Evolutionary conservation across 1,139 yeast species (phyloP).

Genomic region (Suhomyces terraborum): DNA sequence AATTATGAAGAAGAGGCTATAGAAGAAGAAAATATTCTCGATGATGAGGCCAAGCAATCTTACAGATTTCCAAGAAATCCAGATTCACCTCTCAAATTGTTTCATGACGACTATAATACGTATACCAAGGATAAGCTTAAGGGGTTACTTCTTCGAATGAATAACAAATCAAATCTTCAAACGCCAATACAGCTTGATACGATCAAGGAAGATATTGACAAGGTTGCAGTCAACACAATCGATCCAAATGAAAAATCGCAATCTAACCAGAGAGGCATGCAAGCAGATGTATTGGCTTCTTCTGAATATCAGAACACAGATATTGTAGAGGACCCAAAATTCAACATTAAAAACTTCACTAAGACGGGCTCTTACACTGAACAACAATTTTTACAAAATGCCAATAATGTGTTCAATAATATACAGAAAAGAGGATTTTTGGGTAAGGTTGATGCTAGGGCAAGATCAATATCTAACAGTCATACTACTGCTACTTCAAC

Average conservation of each 20-base stretch:
- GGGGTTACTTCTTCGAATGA: conserved; percentile 33
- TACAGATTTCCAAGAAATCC: conserved; percentile 24
- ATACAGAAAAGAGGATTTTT: conserved; percentile 38
- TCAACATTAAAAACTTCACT: conserved; percentile 37
- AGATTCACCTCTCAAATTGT: conserved; percentile 44
- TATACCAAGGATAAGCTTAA: conserved; percentile 42
- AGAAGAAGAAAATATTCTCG: conserved; percentile 26
- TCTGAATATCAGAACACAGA: conserved; percentile 5
- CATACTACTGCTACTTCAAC: conserved; percentile 43
- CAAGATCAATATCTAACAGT: conserved; percentile 16
- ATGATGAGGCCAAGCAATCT: conserved; percentile 19
- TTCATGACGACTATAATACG: conserved; percentile 43
- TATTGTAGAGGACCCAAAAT: conserved; percentile 22
- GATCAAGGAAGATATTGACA: conserved; percentile 7
- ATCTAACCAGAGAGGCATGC: not conserved
- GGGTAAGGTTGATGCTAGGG: conserved; percentile 5
- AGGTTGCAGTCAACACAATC: conserved; percentile 5
- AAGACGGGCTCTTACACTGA: conserved; percentile 37
- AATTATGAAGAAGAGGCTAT: conserved; percentile 25
- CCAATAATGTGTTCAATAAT: conserved; percentile 42
- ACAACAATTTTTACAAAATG: conserved; percentile 40
- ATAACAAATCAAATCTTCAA: conserved; percentile 22
- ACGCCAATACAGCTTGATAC: conserved; percentile 16
- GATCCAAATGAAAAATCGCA: conserved; percentile 2
- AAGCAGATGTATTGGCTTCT: not conserved